Conservation (phyloP, 441 rosid species). For the Croton laevigatus region DNA sequence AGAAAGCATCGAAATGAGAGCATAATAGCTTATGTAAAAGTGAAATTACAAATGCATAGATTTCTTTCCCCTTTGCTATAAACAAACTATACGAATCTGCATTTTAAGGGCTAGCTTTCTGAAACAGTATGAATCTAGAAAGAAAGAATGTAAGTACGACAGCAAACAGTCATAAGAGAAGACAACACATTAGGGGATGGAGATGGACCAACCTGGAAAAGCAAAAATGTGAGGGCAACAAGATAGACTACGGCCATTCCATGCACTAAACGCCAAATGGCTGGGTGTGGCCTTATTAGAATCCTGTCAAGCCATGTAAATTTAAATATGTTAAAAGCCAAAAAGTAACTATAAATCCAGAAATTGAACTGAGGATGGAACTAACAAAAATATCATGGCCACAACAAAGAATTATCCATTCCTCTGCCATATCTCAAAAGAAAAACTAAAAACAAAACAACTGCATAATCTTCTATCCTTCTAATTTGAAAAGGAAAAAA, state of each 20-base stretch:
- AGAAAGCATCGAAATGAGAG: not conserved
- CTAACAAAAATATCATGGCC: not conserved
- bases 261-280: slow-evolving; percentile 98
- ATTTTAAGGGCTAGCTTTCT: not conserved
- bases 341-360: not conserved
- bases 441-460: no score
- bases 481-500: no score
- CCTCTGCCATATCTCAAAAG: no score
- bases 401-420: not conserved
- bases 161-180: not conserved
- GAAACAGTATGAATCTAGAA: not conserved
- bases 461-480: no score
- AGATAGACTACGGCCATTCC: slow-evolving; percentile 97
- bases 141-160: not conserved
- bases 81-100: not conserved
- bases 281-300: slow-evolving; percentile 97
- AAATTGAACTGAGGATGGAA: not conserved
- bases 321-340: not conserved
- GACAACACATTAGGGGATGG: not conserved
- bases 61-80: not conserved
- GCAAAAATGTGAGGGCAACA: slow-evolving; percentile 91
- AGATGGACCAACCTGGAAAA: slow-evolving; percentile 75
- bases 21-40: not conserved
- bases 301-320: slow-evolving; percentile 45
- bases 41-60: not conserved